A percentile compares a stretch with the other conserved stretches of the same genome.
These are phyloP conservation scores for Papiliotrema laurentii DNA, from an alignment of 1,284 basidiomycete genomes.

Conservation along the genomic window DNA sequence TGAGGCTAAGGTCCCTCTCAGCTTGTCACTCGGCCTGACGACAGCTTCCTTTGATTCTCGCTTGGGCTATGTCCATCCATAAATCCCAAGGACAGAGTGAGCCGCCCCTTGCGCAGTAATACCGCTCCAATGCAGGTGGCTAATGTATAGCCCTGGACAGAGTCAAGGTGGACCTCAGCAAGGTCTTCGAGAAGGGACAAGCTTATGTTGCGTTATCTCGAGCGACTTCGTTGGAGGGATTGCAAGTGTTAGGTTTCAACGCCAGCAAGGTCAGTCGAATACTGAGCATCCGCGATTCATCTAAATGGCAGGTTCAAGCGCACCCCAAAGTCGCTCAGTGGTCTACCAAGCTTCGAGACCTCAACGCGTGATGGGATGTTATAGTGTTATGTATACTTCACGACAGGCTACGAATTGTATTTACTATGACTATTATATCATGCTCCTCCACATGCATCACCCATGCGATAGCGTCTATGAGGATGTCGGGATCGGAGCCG, in stretches of 20 bases:
- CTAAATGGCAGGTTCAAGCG: conserved; percentile 55
- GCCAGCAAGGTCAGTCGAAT: conserved; percentile 61
- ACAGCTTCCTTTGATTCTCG: conserved; percentile 73
- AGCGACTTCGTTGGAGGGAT: conserved; percentile 82
- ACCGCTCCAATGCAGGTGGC: background rate
- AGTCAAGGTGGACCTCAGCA: conserved; percentile 50
- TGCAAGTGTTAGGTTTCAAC: conserved; percentile 86
- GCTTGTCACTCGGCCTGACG: conserved; percentile 13
- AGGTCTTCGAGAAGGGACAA: conserved; percentile 73
- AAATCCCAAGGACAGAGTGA: conserved; percentile 83
- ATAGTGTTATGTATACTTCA: background rate
- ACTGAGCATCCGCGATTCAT: background rate
- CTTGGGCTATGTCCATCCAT: conserved; percentile 93
- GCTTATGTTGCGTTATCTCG: conserved; percentile 95
- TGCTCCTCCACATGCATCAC: no score
- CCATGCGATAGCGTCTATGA: no score
- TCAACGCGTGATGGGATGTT: conserved; percentile 11
- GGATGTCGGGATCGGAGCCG: no score
- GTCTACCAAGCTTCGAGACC: conserved; percentile 25
- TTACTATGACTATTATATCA: no score
- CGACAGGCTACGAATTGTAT: background rate
- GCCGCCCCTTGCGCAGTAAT: conserved; percentile 7
- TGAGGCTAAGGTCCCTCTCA: conserved; percentile 34
- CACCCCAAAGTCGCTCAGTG: conserved; percentile 53
- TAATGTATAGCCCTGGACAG: conserved; percentile 35